Percentiles rank a stretch among this genome's conserved stretches.
Conservation (phyloP, 2,329 filamentous ascomycete species). For the Fusarium brevicatenulatum region DNA sequence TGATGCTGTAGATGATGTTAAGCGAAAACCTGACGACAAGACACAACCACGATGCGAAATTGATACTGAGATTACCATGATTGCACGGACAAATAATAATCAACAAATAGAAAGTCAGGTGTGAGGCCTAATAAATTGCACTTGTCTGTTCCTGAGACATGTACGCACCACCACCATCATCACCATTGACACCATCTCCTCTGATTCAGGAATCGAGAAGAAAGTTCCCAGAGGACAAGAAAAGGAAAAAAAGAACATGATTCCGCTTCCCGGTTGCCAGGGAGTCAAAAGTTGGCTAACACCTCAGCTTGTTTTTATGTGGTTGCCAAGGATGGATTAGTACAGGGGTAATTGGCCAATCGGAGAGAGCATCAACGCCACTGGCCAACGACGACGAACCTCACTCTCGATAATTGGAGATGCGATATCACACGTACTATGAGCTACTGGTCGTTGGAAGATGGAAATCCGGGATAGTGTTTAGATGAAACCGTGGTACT, state of each 20-base stretch:
- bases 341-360: conserved; percentile 36
- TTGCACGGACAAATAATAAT: neutral
- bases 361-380: conserved; percentile 16
- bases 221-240: conserved; percentile 32
- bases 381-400: conserved; percentile 39
- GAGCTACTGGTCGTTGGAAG: neutral
- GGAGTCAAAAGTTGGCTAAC: conserved; percentile 28
- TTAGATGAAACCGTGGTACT: conserved; percentile 20
- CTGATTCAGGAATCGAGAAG: conserved; percentile 18
- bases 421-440: conserved; percentile 32
- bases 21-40: conserved; percentile 30
- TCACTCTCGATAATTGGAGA: conserved; percentile 34
- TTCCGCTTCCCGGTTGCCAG: conserved; percentile 33
- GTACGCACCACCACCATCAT: conserved; percentile 15
- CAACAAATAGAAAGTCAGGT: neutral
- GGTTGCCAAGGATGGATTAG: conserved; percentile 20
- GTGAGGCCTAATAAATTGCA: neutral
- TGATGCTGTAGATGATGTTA: conserved; percentile 10
- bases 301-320: conserved; percentile 24
- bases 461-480: conserved; percentile 9
- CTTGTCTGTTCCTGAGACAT: conserved; percentile 23
- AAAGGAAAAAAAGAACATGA: conserved; percentile 5
- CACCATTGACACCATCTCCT: conserved; percentile 7
- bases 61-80: neutral
- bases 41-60: conserved; percentile 11